Evolutionary conservation across 2,329 filamentous ascomycete species (phyloP), one percentile per base, ranked within the genome.

Genomic region (Rugonectria rugulosa): DNA sequence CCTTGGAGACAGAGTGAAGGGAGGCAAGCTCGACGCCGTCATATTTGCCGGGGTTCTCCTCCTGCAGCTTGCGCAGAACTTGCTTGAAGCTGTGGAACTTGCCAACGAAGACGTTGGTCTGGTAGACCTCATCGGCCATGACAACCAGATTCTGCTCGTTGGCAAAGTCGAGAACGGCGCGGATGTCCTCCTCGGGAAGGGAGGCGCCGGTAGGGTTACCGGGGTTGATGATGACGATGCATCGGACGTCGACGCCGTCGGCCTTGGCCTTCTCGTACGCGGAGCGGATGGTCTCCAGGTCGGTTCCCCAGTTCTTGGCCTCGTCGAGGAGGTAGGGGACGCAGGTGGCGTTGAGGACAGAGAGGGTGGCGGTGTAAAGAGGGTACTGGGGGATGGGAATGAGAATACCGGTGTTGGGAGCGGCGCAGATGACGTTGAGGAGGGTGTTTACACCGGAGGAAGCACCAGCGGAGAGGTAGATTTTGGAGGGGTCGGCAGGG

Each of bases 311-410:
- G 61, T 86, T 83, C 67, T 88, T 86, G 63, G 86, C 78, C 79
- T 99, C 95, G 66, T 98, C 90, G 44, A 99, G 87, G 77, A 92
- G 90, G 80, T 99, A 99, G 31, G 95, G 94, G 23, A 99, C 95
- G 70, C 89, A 91, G 53, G 84, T 86, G 48, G 94, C 91, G 74
- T 97, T 85, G 57, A 98, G 84, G 41, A 99, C 79, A 47, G 92
- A 81, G 60, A 99, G 85, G 1, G 93, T 95, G 21, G 95, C 95
- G 8, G 94, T 98, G 80, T 99, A 99, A 43, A 99, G 88, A 20
- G 95, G 95, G 75, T 99, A 99, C 77, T 99, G 95, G 6, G 95
- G 95, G 66, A 99, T 98, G 20, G 94, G 95, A 17, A 98, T 89
- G 59, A 99, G 87, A 52, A 99, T 85, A 57, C 95, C 95, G 5